Evolutionary conservation across 345 rosid species (phyloP).

Genomic region (Syzygium grande): DNA sequence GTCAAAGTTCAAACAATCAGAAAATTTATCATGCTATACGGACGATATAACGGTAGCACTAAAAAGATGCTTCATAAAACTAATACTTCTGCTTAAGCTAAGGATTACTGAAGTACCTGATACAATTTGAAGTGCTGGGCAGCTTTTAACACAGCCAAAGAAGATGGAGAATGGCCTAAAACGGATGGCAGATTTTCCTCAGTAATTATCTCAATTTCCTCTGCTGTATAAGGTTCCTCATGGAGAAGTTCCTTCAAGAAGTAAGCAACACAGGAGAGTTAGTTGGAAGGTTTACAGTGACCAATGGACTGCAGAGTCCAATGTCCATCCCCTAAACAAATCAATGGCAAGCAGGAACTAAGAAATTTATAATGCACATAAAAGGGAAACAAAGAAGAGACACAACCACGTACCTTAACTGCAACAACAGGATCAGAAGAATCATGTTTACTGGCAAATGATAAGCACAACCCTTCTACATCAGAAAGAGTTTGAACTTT

Average conservation of each 20-base stretch:
- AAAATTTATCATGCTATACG: neutral
- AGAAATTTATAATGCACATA: neutral
- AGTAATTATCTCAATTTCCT: conserved; percentile 62
- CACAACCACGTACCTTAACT: conserved; percentile 53
- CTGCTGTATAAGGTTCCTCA: conserved; percentile 72
- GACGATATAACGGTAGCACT: neutral
- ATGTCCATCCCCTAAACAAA: neutral
- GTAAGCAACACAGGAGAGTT: neutral
- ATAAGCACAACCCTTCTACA: conserved; percentile 76
- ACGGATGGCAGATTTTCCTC: conserved; percentile 44
- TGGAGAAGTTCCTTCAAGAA: conserved; percentile 54
- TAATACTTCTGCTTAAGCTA: neutral
- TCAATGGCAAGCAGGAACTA: neutral
- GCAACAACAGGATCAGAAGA: conserved; percentile 81
- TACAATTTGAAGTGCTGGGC: conserved; percentile 75
- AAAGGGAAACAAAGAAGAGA: conserved; percentile 2
- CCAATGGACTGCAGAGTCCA: neutral
- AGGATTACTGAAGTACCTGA: conserved; percentile 38
- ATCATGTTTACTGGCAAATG: conserved; percentile 43
- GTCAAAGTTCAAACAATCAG: neutral
- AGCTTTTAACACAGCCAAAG: conserved; percentile 73
- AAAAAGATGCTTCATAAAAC: neutral
- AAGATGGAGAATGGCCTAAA: conserved; percentile 55
- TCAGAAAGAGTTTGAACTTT: conserved; percentile 88
- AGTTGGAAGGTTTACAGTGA: neutral